Percentiles rank a stretch among this genome's conserved stretches.
Evolutionary conservation across 2,329 filamentous ascomycete species (phyloP).

Genomic region (Talaromyces sp.): DNA sequence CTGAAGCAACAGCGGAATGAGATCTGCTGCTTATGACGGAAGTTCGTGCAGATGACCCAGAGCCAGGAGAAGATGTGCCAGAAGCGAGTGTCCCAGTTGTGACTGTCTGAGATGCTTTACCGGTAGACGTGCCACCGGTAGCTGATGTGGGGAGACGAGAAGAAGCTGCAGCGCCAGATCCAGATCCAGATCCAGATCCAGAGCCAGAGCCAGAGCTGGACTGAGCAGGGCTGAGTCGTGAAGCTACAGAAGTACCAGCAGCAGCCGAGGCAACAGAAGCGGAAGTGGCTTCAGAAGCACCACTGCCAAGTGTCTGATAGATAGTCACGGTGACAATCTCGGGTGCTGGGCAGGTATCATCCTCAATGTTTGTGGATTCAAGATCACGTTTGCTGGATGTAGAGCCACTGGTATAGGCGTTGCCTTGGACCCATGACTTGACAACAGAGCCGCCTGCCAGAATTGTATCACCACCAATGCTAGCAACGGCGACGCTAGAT

Average conservation of each 20-base stretch:
- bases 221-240: neutral
- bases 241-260: neutral
- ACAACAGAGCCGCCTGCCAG: constrained; percentile 69
- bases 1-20: neutral
- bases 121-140: neutral
- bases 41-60: neutral
- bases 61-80: neutral
- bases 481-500: constrained; percentile 64
- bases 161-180: neutral
- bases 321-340: constrained; percentile 18
- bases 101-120: neutral
- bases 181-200: neutral
- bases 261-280: neutral
- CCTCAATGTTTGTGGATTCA: neutral
- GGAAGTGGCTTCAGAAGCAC: constrained; percentile 1
- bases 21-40: neutral
- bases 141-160: neutral
- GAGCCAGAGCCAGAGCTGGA: constrained; percentile 3
- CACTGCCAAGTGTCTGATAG: constrained; percentile 12
- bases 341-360: constrained; percentile 14
- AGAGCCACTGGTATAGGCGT: constrained; percentile 55
- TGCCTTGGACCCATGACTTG: constrained; percentile 74
- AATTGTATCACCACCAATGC: constrained; percentile 55
- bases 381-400: constrained; percentile 17
- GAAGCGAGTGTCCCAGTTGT: neutral